Evolutionary conservation across 1,284 basidiomycete species (phyloP).

Genomic region (Ceratobasidium sp.): DNA sequence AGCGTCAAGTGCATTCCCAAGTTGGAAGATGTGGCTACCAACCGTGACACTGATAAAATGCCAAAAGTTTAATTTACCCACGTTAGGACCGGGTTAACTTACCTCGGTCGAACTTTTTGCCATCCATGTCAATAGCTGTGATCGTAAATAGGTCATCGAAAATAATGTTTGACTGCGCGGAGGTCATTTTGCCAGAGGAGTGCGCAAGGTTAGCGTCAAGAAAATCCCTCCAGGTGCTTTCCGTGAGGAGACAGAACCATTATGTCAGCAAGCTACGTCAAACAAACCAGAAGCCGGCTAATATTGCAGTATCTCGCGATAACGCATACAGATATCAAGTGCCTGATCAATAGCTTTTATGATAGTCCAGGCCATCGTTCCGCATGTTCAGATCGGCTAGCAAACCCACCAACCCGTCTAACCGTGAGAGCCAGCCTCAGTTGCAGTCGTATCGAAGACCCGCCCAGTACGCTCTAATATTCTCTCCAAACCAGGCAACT

Average conservation of each 20-base stretch:
- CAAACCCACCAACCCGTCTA: not conserved
- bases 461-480: not conserved
- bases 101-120: conserved; percentile 98
- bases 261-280: not conserved
- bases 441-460: not conserved
- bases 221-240: conserved; percentile 10
- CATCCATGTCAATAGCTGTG: conserved; percentile 86
- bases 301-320: not conserved
- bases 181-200: conserved; percentile 40
- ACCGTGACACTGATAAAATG: conserved; percentile 75
- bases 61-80: conserved; percentile 8
- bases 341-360: not conserved
- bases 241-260: not conserved
- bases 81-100: conserved; percentile 46
- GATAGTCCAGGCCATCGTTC: not conserved
- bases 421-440: conserved; percentile 4
- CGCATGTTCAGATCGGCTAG: not conserved
- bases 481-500: not conserved
- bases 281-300: not conserved
- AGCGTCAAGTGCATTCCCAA: conserved; percentile 90
- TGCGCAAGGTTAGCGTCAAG: conserved; percentile 4
- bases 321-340: not conserved
- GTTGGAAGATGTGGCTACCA: conserved; percentile 85
- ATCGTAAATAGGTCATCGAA: conserved; percentile 93
- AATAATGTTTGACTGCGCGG: conserved; percentile 69